phyloP scores from a whole-genome alignment of 169 alveolate genomes.

The Theileria equi region DNA sequence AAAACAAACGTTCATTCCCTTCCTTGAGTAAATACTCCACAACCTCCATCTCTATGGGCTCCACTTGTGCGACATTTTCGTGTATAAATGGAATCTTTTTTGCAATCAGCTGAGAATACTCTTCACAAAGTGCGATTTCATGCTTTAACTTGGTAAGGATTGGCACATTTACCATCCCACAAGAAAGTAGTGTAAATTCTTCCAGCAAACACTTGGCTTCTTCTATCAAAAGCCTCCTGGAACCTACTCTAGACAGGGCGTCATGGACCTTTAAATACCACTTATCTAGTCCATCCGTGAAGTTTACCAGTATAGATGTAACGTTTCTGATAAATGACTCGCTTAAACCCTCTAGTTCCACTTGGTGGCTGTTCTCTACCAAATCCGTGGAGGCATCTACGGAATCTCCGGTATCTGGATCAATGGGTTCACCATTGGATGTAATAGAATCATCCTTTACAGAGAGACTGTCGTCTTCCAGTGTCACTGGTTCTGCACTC shows the following conservation, averaged over 20 bases:
- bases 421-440: too few relatives aligned
- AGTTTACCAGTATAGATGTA: conserved; percentile 1
- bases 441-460: too few relatives aligned
- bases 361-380: neutral
- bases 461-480: too few relatives aligned
- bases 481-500: too few relatives aligned
- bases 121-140: conserved; percentile 40
- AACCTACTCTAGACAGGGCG: conserved; percentile 9
- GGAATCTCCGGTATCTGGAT: too few relatives aligned
- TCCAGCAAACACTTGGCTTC: conserved; percentile 44
- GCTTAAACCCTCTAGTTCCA: neutral
- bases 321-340: neutral
- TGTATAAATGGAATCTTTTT: conserved; percentile 12
- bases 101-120: conserved; percentile 22
- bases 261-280: conserved; percentile 23
- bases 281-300: conserved; percentile 24
- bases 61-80: conserved; percentile 24
- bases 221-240: conserved; percentile 20
- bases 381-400: too few relatives aligned
- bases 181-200: conserved; percentile 25
- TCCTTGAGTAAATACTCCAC: conserved; percentile 41
- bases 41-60: conserved; percentile 23
- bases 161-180: conserved; percentile 28
- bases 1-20: conserved; percentile 1
- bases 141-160: conserved; percentile 24